Conservation (phyloP, 139 green algal genomes). For the Picochlorum sp. region DNA sequence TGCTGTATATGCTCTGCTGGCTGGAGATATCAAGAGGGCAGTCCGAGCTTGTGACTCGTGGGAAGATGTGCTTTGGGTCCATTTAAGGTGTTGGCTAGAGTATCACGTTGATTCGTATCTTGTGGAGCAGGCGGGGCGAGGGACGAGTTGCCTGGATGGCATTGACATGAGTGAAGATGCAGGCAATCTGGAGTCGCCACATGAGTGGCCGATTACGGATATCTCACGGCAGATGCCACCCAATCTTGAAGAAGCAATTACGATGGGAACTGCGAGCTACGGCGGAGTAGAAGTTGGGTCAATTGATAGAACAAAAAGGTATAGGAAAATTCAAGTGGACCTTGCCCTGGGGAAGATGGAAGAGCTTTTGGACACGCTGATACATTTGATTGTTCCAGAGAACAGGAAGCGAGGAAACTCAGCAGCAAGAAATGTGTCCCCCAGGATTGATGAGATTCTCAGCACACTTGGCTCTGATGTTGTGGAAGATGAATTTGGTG, state of each 20-base stretch:
- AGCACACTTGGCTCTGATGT: conserved; percentile 49
- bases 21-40: conserved; percentile 32
- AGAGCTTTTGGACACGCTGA: conserved; percentile 15
- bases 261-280: neutral
- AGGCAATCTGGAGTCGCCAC: neutral
- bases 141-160: neutral
- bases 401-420: neutral
- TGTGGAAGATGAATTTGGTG: conserved; percentile 45
- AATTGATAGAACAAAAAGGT: conserved; percentile 3
- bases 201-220: conserved; percentile 7
- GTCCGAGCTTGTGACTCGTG: conserved; percentile 56
- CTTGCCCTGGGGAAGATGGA: conserved; percentile 26
- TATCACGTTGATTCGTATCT: conserved; percentile 21
- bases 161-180: neutral
- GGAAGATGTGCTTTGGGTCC: conserved; percentile 64
- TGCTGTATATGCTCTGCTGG: conserved; percentile 55
- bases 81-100: conserved; percentile 54
- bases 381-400: conserved; percentile 24
- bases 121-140: conserved; percentile 3
- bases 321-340: conserved; percentile 19
- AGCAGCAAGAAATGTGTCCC: conserved; percentile 1
- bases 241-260: conserved; percentile 22
- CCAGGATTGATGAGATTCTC: conserved; percentile 41
- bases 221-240: conserved; percentile 17
- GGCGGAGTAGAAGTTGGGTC: neutral